phyloP scores from a whole-genome alignment of 176 grass and related monocot species.

The Paspalum notatum region DNA sequence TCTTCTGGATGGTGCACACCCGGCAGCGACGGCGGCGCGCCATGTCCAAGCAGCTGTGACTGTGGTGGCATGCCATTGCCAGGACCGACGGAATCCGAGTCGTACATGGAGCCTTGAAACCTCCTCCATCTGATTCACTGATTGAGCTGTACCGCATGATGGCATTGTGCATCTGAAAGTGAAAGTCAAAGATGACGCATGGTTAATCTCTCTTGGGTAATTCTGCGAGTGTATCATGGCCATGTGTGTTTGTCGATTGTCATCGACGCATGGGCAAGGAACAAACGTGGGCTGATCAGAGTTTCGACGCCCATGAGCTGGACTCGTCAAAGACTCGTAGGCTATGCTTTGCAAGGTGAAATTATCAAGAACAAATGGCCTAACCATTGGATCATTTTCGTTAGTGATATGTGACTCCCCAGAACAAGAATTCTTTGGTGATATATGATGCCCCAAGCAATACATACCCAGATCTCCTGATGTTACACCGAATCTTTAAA shows the following conservation, averaged over 20 bases:
- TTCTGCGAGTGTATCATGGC: not conserved
- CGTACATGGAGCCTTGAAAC: not conserved
- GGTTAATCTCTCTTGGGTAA: not conserved
- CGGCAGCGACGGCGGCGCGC: conserved; percentile 64
- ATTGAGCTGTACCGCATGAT: not conserved
- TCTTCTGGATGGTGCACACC: conserved; percentile 77
- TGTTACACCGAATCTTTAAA: not conserved
- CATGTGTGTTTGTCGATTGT: not conserved
- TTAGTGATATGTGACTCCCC: not conserved
- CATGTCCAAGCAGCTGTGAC: conserved; percentile 42
- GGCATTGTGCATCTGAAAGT: conserved; percentile 3
- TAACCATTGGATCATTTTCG: not conserved
- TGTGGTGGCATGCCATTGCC: not conserved
- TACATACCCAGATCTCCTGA: not conserved
- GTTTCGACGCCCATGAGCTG: conserved; percentile 16
- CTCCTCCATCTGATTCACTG: not conserved
- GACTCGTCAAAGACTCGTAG: not conserved
- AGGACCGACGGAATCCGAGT: not conserved
- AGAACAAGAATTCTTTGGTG: not conserved
- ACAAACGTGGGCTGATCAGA: not conserved
- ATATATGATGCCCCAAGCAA: not conserved
- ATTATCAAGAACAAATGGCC: not conserved
- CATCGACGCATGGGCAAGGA: not conserved
- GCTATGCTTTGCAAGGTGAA: not conserved
- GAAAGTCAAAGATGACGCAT: not conserved